Evolutionary conservation across 179 eudicot species (phyloP), one percentile per base, ranked within the genome.

Genomic region (Actinidia polygama): DNA sequence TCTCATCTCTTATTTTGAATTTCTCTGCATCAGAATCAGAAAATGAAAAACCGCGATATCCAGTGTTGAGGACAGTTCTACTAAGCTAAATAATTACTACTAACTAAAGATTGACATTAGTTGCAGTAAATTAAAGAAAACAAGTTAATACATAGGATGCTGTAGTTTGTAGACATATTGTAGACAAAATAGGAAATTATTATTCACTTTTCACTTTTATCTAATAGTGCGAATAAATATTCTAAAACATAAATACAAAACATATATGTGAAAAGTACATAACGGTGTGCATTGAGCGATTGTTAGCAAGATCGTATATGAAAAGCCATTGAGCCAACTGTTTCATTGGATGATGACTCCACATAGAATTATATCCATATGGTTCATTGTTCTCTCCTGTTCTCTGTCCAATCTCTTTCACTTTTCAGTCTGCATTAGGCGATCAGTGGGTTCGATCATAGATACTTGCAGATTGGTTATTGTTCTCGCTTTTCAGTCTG

Each of bases 1-100:
- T 63, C n/a, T 94, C 98, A 7, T 93, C 98, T 64, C 92, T 92
- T 73, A 89, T 89, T 61, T 83, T 94, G 85, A 93, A 89, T 87
- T 93, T 89, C 49, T 88, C 97, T 46, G 85, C 90, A 55, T 86
- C 91, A n/a, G 97, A 95, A 86, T 79, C 86, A 30, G 94, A 95
- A 79, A 98, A 93, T 71, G 87, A 7, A 94, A 92, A 80, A 88
- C 94, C 40, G 40, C 92, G 77, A 78, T 90, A 61, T 86, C 97
- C 63, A 83, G 79, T 85, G 59, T 88, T n/a, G 94, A 95, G 66
- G 94, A 93, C 30, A 59, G 81, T 81, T 81, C 91, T 73, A 49
- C 58, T 12, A 93, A 88, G 79, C 88, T 55, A 55, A 72, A 79
- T 88, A 62, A 81, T 92, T 1, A 12, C 89, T 67, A 90, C 84